A percentile compares a stretch with the other conserved stretches of the same genome.
phyloP scores from a whole-genome alignment of 2,329 filamentous ascomycete species.

The Dissoconium aciculare region DNA sequence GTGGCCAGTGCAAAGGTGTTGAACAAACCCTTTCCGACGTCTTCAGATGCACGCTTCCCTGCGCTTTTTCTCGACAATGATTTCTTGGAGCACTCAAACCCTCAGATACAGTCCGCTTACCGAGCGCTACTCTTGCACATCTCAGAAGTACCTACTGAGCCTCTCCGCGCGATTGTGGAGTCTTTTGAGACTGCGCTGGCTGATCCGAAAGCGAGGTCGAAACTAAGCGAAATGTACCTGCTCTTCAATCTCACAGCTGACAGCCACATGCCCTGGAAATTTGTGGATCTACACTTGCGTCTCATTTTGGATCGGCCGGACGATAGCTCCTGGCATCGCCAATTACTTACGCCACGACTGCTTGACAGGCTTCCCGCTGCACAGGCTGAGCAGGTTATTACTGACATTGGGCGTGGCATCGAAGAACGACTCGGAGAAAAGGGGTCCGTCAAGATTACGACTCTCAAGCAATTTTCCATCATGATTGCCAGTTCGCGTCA shows the following conservation, averaged over 20 bases:
- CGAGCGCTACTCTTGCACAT: not conserved
- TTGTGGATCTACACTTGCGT: not conserved
- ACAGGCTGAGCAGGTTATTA: conserved; percentile 19
- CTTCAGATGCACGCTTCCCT: conserved; percentile 20
- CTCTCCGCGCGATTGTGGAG: conserved; percentile 7
- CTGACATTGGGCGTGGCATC: conserved; percentile 20
- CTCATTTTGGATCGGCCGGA: conserved; percentile 12
- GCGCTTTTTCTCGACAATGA: conserved; percentile 22
- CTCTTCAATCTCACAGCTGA: not conserved
- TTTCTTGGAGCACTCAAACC: conserved; percentile 15
- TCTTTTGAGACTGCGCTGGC: not conserved
- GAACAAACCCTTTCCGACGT: conserved; percentile 16
- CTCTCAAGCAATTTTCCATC: conserved; percentile 29
- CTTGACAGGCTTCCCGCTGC: conserved; percentile 22
- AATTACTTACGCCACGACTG: conserved; percentile 21
- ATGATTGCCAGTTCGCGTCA: conserved; percentile 23
- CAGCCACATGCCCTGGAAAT: conserved; percentile 3
- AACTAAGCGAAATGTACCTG: not conserved
- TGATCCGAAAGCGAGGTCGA: not conserved
- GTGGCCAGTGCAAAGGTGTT: conserved; percentile 14
- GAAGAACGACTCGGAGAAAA: conserved; percentile 16
- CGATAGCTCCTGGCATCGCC: conserved; percentile 31
- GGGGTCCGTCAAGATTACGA: conserved; percentile 27
- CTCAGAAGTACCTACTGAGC: conserved; percentile 6
- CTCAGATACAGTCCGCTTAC: conserved; percentile 1